These are phyloP conservation scores for Butyriboletus loyo DNA, from an alignment of 768 basidiomycete species.

Conservation along the genomic window DNA sequence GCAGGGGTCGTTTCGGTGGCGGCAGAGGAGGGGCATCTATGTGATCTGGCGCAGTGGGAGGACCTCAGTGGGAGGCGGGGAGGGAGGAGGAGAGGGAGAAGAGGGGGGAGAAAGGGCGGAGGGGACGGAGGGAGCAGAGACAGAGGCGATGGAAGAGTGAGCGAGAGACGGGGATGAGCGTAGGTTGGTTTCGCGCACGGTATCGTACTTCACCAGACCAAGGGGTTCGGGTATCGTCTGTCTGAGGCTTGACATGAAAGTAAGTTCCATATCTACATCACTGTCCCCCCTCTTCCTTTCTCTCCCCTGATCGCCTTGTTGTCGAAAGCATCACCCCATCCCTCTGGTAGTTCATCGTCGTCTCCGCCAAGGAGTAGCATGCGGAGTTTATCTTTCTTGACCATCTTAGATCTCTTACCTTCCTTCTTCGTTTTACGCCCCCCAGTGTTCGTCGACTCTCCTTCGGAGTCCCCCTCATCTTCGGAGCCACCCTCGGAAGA, in stretches of 20 bases:
- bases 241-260: conserved; percentile 84
- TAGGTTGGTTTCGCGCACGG: not conserved
- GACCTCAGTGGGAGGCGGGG: too few species aligned
- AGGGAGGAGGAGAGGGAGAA: too few species aligned
- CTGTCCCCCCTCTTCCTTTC: conserved; percentile 20
- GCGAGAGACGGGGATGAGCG: too few species aligned
- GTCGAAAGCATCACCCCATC: conserved; percentile 60
- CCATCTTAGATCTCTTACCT: conserved; percentile 34
- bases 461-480: conserved; percentile 9
- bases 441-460: conserved; percentile 1
- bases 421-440: conserved; percentile 8
- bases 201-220: not conserved
- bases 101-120: too few species aligned
- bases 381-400: conserved; percentile 70
- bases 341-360: conserved; percentile 73
- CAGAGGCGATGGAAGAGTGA: too few species aligned
- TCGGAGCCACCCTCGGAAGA: conserved; percentile 58
- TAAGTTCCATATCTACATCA: conserved; percentile 90
- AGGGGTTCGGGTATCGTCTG: conserved; percentile 32
- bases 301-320: conserved; percentile 7
- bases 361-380: conserved; percentile 66
- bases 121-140: too few species aligned
- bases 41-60: too few species aligned
- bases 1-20: too few species aligned
- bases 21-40: too few species aligned